phyloP scores from a whole-genome alignment of 1,284 basidiomycete genomes.

The Melampsora abietis-canadensis region DNA sequence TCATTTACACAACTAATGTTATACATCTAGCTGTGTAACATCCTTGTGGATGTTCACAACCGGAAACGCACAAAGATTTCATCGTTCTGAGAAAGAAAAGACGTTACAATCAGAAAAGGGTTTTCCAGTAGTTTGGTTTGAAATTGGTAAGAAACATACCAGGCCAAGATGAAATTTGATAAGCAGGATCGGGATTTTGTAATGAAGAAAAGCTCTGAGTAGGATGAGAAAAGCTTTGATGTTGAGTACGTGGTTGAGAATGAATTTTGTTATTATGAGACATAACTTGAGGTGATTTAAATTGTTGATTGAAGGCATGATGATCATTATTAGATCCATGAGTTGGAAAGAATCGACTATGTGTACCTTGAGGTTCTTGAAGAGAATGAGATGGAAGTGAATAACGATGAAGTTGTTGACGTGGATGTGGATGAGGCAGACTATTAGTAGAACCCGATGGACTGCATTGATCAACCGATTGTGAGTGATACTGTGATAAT shows the following conservation, averaged over 20 bases:
- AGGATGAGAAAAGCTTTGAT: neutral
- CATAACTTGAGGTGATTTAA: no score
- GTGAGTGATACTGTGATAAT: neutral
- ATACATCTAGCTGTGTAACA: no score
- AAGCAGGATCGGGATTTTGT: neutral
- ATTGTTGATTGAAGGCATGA: neutral
- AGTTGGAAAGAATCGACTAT: neutral
- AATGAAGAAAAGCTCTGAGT: neutral
- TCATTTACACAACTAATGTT: no score
- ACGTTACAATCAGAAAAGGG: no score
- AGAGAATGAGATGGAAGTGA: neutral
- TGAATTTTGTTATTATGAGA: neutral
- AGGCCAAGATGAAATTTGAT: neutral
- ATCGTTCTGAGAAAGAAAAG: no score
- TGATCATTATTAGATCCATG: neutral
- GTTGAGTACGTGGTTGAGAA: neutral
- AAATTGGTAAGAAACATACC: neutral
- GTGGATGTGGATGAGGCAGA: neutral
- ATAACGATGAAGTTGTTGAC: neutral
- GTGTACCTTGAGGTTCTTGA: neutral
- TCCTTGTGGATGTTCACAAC: no score
- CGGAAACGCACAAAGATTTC: no score
- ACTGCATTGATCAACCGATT: neutral
- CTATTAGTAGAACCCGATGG: neutral
- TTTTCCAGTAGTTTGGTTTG: no score